Conservation (phyloP, 768 basidiomycete species). For the Rhizopogon vesiculosus region DNA sequence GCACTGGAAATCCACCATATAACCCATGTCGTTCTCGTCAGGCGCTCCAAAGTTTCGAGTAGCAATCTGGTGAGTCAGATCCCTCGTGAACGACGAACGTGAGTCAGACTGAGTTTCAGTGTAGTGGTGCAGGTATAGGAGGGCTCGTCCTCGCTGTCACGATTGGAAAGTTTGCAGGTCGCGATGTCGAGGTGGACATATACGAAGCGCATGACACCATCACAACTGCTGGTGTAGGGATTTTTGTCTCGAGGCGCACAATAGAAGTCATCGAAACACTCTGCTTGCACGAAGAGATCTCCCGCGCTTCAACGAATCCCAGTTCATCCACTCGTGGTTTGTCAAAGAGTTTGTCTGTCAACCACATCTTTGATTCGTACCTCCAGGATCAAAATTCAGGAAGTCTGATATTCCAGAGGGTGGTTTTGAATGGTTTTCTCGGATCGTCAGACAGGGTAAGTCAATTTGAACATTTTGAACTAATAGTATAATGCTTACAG, state of each 20-base stretch:
- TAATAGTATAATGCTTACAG: not conserved
- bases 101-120: not conserved
- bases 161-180: slow-evolving; percentile 23
- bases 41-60: not conserved
- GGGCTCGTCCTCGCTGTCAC: slow-evolving; percentile 30
- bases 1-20: not conserved
- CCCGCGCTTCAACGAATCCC: slow-evolving; percentile 7
- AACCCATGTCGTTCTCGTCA: not conserved
- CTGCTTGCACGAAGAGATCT: slow-evolving; percentile 34
- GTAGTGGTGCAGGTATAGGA: not conserved
- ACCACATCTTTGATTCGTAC: not conserved
- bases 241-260: slow-evolving; percentile 43
- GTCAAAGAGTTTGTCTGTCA: too few species aligned
- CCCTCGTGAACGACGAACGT: not conserved
- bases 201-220: slow-evolving; percentile 45
- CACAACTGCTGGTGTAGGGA: slow-evolving; percentile 35
- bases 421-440: not conserved
- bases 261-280: slow-evolving; percentile 41
- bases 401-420: not conserved
- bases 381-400: not conserved
- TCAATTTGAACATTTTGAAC: slow-evolving; percentile 5
- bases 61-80: slow-evolving; percentile 7
- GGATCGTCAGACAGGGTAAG: slow-evolving; percentile 17
- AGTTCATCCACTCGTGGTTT: slow-evolving; percentile 11
- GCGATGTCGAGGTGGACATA: slow-evolving; percentile 33